Evolutionary conservation across 2,329 filamentous ascomycete genomes (phyloP), one percentile per base, ranked within the genome.

Genomic region (Trichoderma endophyticum): DNA sequence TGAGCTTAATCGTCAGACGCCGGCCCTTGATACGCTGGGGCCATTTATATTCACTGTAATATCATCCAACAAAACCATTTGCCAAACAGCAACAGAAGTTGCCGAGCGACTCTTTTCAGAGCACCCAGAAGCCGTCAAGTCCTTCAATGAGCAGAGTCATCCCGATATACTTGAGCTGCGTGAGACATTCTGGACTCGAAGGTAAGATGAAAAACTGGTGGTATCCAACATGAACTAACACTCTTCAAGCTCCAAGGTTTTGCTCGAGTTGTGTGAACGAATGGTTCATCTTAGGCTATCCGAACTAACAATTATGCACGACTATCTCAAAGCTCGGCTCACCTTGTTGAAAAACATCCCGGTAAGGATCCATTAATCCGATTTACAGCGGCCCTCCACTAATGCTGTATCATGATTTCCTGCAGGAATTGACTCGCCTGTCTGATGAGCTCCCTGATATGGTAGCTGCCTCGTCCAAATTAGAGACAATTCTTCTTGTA

Each of bases 401-500:
- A 36, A 28, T 18, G 24, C 14, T 28, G 15, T 34, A 26, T 36
- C 3, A 6, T 43, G 18, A 36, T 21, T 28, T 54, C n/a, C 18
- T 39, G 11, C 48, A 91, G 86, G 88, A 89, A 73, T 78, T 91
- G 43, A 84, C 84, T 14, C 84, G 87, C 59, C 78, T 89, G 9
- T 81, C 86, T 1, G 84, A 85, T 57, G 88, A 90, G 57, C 82
- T 89, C 24, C 80, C 85, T 1, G 87, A 91, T 75, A 83, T 89
- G 36, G 83, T 83, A 28, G 82, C 83, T 18, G 84, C 87, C 15
- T 85, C 84, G 5, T 86, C 84, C 7, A 89, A 86, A 75, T 82
- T 90, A 5, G 90, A 92, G 79, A 90, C 89, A 0, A 83, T 89
- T 1, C 85, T 92, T 54, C 80, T 92, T 6, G 86, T 91, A 11